These are phyloP conservation scores for Sextonia rubra DNA, from an alignment of 164 flowering plant genomes.

Conservation along the genomic window DNA sequence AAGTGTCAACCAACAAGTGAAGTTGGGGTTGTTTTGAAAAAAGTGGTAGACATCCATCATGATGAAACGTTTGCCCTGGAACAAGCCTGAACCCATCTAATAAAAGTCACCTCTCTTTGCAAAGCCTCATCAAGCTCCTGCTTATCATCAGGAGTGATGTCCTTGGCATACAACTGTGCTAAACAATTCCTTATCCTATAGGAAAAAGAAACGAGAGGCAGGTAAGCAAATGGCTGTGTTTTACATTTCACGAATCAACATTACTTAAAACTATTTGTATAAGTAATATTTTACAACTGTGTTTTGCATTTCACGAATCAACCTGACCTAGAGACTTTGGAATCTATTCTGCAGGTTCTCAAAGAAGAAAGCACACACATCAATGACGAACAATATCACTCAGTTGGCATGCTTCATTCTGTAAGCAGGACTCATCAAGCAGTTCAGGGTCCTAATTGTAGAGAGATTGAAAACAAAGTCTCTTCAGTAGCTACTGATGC, in stretches of 20 bases:
- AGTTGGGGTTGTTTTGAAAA: too few relatives aligned
- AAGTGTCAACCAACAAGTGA: too few relatives aligned
- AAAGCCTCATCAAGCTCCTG: slow-evolving; percentile 98
- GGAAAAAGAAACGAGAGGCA: slow-evolving; percentile 9
- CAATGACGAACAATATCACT: slow-evolving; percentile 36
- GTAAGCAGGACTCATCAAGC: slow-evolving; percentile 26
- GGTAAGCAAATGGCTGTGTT: neutral
- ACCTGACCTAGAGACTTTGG: slow-evolving; percentile 51
- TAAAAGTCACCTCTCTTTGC: slow-evolving; percentile 77
- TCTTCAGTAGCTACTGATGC: slow-evolving; percentile 28
- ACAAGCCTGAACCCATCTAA: neutral
- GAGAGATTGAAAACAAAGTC: slow-evolving; percentile 2
- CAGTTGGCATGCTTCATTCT: slow-evolving; percentile 39
- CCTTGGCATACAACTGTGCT: slow-evolving; percentile 85
- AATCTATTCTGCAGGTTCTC: slow-evolving; percentile 41
- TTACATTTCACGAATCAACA: neutral
- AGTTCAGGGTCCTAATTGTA: neutral
- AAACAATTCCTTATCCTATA: slow-evolving; percentile 81
- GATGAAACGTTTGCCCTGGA: neutral
- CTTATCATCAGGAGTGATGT: slow-evolving; percentile 97
- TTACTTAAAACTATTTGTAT: neutral
- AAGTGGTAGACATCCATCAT: neutral
- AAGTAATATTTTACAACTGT: too few relatives aligned
- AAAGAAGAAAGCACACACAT: slow-evolving; percentile 24
- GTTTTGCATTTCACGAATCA: too few relatives aligned